These are phyloP conservation scores for Trichopus zeylanicus DNA, from an alignment of 116 monocot genomes.

Conservation along the genomic window DNA sequence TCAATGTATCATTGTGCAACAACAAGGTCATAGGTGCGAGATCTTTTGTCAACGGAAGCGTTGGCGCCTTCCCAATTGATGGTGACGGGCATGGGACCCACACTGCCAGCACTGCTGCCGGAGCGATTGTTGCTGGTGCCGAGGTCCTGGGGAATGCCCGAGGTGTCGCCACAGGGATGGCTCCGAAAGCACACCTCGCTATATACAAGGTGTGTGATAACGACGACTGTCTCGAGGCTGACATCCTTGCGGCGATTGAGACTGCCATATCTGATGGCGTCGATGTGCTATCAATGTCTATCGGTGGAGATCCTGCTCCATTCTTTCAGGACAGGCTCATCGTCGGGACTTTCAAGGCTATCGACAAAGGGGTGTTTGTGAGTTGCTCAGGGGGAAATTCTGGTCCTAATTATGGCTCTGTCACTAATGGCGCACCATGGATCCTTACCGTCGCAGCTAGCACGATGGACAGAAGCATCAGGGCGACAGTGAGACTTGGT, in stretches of 20 bases:
- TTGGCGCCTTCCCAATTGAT: neutral
- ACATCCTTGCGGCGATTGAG: constrained; percentile 5
- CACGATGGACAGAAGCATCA: constrained; percentile 11
- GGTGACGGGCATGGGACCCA: constrained; percentile 28
- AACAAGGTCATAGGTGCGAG: constrained; percentile 16
- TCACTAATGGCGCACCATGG: constrained; percentile 27
- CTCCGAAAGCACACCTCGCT: constrained; percentile 19
- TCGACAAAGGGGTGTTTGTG: constrained; percentile 8
- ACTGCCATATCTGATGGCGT: constrained; percentile 4
- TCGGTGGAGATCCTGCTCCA: neutral
- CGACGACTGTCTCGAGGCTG: neutral
- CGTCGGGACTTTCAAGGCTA: constrained; percentile 1
- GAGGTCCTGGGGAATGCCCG: constrained; percentile 10
- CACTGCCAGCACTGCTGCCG: constrained; percentile 24
- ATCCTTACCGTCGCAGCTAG: constrained; percentile 15
- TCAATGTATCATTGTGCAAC: constrained; percentile 5
- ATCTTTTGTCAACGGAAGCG: neutral
- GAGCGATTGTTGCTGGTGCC: constrained; percentile 6
- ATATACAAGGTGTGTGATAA: constrained; percentile 11
- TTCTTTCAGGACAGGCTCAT: neutral
- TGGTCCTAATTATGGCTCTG: neutral
- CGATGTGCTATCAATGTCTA: constrained; percentile 2
- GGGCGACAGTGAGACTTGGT: constrained; percentile 16
- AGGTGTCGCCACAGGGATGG: constrained; percentile 20
- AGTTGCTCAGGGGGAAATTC: constrained; percentile 7